Evolutionary conservation across 1,284 basidiomycete genomes (phyloP).

Genomic region (Mycena citricolor): DNA sequence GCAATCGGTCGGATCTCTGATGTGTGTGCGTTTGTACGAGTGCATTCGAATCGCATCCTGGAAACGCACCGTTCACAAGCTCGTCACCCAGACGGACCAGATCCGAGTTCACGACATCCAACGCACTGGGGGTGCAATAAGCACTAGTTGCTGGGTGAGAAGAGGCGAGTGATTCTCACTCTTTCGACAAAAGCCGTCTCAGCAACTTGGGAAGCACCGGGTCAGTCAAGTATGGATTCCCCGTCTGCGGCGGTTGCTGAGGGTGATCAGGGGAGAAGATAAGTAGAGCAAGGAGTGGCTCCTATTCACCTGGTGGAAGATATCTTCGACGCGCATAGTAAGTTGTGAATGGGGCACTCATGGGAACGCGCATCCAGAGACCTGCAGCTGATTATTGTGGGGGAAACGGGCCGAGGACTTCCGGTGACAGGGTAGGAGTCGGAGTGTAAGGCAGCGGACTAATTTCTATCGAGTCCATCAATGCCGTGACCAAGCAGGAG

Average conservation of each 20-base stretch:
- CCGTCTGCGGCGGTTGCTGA: constrained; percentile 44
- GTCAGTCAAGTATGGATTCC: constrained; percentile 62
- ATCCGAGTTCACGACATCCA: constrained; percentile 50
- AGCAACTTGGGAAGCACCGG: constrained; percentile 57
- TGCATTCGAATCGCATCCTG: not conserved
- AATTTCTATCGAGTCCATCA: too few relatives aligned
- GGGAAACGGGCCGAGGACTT: too few relatives aligned
- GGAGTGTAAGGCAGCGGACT: too few relatives aligned
- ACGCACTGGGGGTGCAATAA: constrained; percentile 31
- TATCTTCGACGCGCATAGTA: constrained; percentile 61
- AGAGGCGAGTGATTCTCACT: constrained; percentile 30
- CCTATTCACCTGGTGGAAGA: constrained; percentile 61
- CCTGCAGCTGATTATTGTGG: too few relatives aligned
- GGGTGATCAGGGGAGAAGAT: not conserved
- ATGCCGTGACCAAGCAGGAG: too few relatives aligned
- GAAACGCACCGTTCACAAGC: constrained; percentile 50
- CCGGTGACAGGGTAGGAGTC: too few relatives aligned
- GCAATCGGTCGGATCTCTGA: constrained; percentile 51
- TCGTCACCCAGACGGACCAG: constrained; percentile 54
- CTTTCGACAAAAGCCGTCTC: constrained; percentile 50
- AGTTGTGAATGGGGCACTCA: too few relatives aligned
- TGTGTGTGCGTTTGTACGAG: constrained; percentile 4
- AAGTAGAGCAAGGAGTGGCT: not conserved
- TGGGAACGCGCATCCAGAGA: too few relatives aligned
- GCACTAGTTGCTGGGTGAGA: too few relatives aligned